Evolutionary conservation across 805 yeast genomes (phyloP).

Genomic region (Komagataella mondaviorum): DNA sequence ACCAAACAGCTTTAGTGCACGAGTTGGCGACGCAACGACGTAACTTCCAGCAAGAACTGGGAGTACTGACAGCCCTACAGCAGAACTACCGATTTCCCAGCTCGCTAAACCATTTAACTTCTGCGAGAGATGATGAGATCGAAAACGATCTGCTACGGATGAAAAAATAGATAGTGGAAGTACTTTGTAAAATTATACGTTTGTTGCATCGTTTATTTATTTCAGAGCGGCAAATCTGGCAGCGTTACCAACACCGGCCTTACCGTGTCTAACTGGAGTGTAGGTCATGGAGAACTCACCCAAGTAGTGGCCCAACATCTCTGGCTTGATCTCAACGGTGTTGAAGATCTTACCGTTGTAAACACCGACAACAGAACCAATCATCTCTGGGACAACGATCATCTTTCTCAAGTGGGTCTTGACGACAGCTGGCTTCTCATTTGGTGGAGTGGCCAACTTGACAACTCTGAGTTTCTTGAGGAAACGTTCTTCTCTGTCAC

Average conservation of each 20-base stretch:
- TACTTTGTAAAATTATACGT: conserved; percentile 1
- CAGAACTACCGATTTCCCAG: conserved; percentile 69
- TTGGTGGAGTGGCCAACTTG: conserved; percentile 75
- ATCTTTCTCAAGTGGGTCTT: conserved; percentile 99
- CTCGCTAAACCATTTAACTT: conserved; percentile 52
- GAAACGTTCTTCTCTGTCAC: conserved; percentile 88
- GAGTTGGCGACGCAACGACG: conserved; percentile 54
- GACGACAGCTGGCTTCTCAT: conserved; percentile 95
- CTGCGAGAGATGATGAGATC: conserved; percentile 61
- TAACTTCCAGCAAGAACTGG: conserved; percentile 53
- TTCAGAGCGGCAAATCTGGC: conserved; percentile 15
- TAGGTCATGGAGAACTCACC: conserved; percentile 99
- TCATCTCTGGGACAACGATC: conserved; percentile 99
- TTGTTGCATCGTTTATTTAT: conserved; percentile 13
- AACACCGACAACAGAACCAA: conserved; percentile 96
- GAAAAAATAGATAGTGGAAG: conserved; percentile 21
- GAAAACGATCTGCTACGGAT: conserved; percentile 58
- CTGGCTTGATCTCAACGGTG: conserved; percentile 97
- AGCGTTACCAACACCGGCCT: conserved; percentile 18
- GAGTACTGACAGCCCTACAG: conserved; percentile 53
- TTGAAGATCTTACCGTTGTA: conserved; percentile 99
- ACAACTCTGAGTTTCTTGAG: conserved; percentile 97
- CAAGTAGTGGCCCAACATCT: conserved; percentile 99
- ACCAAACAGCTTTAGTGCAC: conserved; percentile 13
- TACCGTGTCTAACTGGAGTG: conserved; percentile 99